Base-by-base conservation (phyloP, 2,329 filamentous ascomycete genomes). In the Penicillium freii region DNA sequence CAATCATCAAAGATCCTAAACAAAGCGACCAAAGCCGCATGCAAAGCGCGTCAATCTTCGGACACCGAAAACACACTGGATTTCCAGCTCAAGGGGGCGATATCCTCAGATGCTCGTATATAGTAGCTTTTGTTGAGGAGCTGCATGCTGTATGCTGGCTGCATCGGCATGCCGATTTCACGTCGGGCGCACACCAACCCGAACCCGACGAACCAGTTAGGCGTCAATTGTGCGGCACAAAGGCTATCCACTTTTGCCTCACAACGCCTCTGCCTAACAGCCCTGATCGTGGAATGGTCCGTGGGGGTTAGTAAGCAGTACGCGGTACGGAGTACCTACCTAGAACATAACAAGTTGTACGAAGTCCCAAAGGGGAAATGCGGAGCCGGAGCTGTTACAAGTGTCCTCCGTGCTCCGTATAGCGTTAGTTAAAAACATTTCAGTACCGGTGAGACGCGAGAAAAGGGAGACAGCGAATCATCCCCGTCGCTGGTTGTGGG, bases 391-490 rank as follows among this genome's bases (percentile, higher is more conserved):
- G 17, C 23, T 43, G 36, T 56, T 36, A 56, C 17, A 36, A 7
- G 6, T 3, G 13, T 34, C 8, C 15, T 34, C 33, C 33, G 33
- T 8, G 7, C 15, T 17, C 13, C 5, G 31, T 52, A 51, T 11
- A 25, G 21, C 6, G 21, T 48, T 15, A 53, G 31, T 48, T 29
- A 13, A 33, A 59, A 59, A 49, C 19, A 51, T 25, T 55, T 48
- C 48, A 43, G 51, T 60, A 63, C 63, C 59, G 57, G 64, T 63
- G 62, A 63, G 58, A 50, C 34, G 27, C 8, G 11, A 8, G 50
- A 33, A 50, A 49, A 49, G 44, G 39, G 4, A 17, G 7, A n/a
- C 10, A 40, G 38, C 63, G 60, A 64, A 64, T 65, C 34, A 61
- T 19, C 40, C 25, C 36, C 19, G 46, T 48, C 48, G 44, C 56